These are phyloP conservation scores for Mycena latifolia DNA, from an alignment of 768 basidiomycete genomes.

Conservation along the genomic window DNA sequence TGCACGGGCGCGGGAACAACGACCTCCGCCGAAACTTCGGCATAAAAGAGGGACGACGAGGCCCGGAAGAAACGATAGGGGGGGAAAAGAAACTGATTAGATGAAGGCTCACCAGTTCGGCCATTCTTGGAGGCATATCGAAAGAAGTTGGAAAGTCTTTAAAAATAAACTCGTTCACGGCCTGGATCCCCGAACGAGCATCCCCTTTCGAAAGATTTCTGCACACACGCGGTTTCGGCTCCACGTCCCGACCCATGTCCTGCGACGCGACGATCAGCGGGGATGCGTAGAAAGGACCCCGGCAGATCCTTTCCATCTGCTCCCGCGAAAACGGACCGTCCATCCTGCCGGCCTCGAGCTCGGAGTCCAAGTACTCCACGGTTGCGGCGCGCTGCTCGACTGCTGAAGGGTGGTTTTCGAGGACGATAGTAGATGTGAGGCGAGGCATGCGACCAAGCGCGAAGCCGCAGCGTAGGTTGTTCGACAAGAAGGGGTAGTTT, in stretches of 20 bases:
- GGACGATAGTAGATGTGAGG: conserved; percentile 17
- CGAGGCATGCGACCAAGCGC: conserved; percentile 47
- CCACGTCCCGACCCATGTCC: conserved; percentile 29
- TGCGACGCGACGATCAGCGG: conserved; percentile 36
- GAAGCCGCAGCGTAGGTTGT: conserved; percentile 47
- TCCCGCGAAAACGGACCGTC: conserved; percentile 37
- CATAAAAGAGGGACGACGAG: not conserved
- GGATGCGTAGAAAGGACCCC: conserved; percentile 44
- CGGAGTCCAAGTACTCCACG: conserved; percentile 29
- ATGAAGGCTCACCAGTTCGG: conserved; percentile 30
- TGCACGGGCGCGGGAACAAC: not conserved
- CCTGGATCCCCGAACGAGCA: not conserved
- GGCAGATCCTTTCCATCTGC: conserved; percentile 38
- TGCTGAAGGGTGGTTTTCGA: conserved; percentile 34
- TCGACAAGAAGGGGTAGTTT: conserved; percentile 44
- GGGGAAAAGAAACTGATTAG: not conserved
- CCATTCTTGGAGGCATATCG: conserved; percentile 19
- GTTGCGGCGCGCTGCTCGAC: conserved; percentile 11
- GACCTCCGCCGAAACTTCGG: not conserved
- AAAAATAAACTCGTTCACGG: conserved; percentile 35
- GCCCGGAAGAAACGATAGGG: not conserved
- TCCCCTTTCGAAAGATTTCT: conserved; percentile 35
- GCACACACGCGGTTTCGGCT: conserved; percentile 34
- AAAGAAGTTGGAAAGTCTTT: conserved; percentile 32
- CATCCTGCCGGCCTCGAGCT: conserved; percentile 28